A percentile compares a stretch with the other conserved stretches of the same genome.
Conservation (phyloP, 495 filamentous ascomycete genomes). For the Neurospora discreta region DNA sequence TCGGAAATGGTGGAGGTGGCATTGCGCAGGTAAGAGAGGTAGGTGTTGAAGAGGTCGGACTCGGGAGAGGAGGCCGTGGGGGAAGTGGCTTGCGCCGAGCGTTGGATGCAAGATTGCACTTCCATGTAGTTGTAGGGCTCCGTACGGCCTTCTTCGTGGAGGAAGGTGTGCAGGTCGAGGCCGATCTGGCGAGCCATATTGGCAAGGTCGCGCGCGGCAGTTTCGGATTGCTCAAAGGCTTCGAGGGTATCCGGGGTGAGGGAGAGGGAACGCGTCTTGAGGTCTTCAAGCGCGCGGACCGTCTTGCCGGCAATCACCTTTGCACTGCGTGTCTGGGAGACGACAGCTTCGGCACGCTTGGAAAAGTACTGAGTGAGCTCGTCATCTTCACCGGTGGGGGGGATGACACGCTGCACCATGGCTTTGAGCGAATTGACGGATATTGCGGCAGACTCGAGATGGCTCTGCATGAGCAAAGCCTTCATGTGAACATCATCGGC, state of each 20-base stretch:
- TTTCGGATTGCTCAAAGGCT: conserved; percentile 46
- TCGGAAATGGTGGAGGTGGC: conserved; percentile 58
- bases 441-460: conserved; percentile 66
- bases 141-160: conserved; percentile 63
- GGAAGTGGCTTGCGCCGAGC: conserved; percentile 28
- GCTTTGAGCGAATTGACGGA: conserved; percentile 50
- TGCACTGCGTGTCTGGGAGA: conserved; percentile 64
- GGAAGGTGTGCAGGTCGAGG: conserved; percentile 47
- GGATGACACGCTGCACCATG: conserved; percentile 54
- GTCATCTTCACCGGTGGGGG: conserved; percentile 40
- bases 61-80: conserved; percentile 34
- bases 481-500: conserved; percentile 70
- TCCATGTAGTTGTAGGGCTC: conserved; percentile 57
- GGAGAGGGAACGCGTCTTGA: conserved; percentile 66
- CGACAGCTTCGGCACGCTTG: conserved; percentile 59
- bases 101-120: conserved; percentile 49
- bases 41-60: conserved; percentile 54
- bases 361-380: conserved; percentile 56
- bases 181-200: conserved; percentile 57
- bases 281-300: conserved; percentile 62
- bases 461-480: conserved; percentile 61
- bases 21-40: conserved; percentile 53
- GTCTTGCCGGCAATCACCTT: conserved; percentile 81
- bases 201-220: conserved; percentile 53
- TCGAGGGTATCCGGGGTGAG: conserved; percentile 47